Base-by-base conservation (phyloP, 2,329 filamentous ascomycete genomes). In the Paecilomyces formosus region DNA sequence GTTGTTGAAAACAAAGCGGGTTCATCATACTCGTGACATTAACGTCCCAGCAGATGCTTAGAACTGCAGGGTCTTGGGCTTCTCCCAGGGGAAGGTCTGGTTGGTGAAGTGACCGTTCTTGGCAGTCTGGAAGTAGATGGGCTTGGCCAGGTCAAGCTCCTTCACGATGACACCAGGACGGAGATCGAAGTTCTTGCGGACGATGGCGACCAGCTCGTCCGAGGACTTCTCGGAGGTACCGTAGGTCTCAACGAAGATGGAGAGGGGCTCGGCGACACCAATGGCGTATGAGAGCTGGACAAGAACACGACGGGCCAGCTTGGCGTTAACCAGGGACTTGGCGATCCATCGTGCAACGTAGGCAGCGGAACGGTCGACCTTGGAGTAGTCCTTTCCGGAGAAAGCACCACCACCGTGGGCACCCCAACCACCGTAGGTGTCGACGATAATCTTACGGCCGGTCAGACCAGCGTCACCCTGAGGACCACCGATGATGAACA, bases 51-150 rank as follows among this genome's bases (percentile, higher is more conserved):
- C 54, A 50, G 64, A 59, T 66, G 70, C 76, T 85, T 96, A 97
- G 80, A 90, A 88, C 81, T 89, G 92, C 74, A 99, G 90, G 68
- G 83, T 71, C 90, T 96, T 97, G 74, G 94, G 93, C 86, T 97
- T 86, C 87, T 99, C 94, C 94, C 94, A 99, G 80, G 82, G 86
- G 86, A 99, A 99, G 78, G 78, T 82, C 86, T 96, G 94, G 89
- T 97, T 94, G 80, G 92, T 96, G 81, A 99, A 99, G 86, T 99
- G 94, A 71, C 94, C 94, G 82, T 97, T 97, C 90, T 97, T 97
- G 81, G 94, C 94, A 60, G 94, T 99, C 83, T 93, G 85, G 85
- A 87, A 87, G 88, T 99, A 99, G 83, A 97, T 97, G 75, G 94
- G 94, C 80, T 92, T 91, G 78, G 87, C 88, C 66, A 99, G 85